Base-by-base conservation (phyloP, 257 asterid species). In the Mentha longifolia region DNA sequence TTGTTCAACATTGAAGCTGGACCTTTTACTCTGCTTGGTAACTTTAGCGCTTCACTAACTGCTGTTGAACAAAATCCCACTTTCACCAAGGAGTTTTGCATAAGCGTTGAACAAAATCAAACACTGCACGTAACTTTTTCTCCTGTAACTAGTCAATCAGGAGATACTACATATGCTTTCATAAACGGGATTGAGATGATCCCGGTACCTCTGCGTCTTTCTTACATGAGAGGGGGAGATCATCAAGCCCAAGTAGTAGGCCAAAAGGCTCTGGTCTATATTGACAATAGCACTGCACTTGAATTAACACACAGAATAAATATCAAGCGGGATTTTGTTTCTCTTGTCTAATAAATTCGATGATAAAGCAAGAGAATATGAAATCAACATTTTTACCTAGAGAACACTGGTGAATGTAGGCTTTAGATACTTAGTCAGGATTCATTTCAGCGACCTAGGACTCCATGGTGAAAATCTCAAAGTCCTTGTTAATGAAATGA, bases 361-460 rank as follows among this genome's bases (percentile, higher is more conserved):
- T 16, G 78, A 52, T 50, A 9, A 60, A 6, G 30, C n/a, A 54
- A 75, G 57, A 72, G 19, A 68, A 72, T n/a, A 54, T 33, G 55
- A 54, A 31, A 31, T 25, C 19, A 47, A 67, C 4, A 70, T 57
- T 17, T 60, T 41, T 6, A 77, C 79, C 9, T 85, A 88, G 91
- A 74, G 37, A 68, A 64, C 66, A 75, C 70, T 76, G 0, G 85
- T 85, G 39, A 81, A 88, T 76, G 80, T 82, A 20, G 89, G 95
- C 16, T 88, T 84, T 19, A 79, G 77, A 69, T 85, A 87, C 73
- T 67, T 85, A 82, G 59, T 83, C 19, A 83, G 91, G 83, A 75
- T 87, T 67, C 89, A 85, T 78, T 85, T 85, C 74, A 71, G 77
- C 7, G 75, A 51, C 9, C 0, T 51, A 70, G 46, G 28, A 50